Percentiles rank a stretch among this genome's conserved stretches.
Conservation (phyloP, 1,284 basidiomycete species). For the Papiliotrema laurentii region DNA sequence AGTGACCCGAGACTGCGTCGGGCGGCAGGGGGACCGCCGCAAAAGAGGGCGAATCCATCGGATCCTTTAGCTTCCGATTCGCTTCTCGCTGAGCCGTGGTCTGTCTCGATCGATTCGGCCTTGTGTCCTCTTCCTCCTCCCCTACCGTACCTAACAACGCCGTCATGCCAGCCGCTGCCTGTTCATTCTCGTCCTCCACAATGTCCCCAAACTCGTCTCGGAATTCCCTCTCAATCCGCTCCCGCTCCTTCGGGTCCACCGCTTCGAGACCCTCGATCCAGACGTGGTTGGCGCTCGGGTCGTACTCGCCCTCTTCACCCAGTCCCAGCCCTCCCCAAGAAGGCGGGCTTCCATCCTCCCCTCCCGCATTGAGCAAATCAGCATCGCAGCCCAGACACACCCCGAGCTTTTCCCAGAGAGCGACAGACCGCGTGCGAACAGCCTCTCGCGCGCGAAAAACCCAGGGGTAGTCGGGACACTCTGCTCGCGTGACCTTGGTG, state of each 20-base stretch:
- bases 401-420: conserved; percentile 46
- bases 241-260: conserved; percentile 23
- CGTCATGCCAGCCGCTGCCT: conserved; percentile 28
- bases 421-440: conserved; percentile 31
- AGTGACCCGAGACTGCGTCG: neutral
- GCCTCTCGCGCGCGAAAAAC: conserved; percentile 36
- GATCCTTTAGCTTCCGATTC: conserved; percentile 9
- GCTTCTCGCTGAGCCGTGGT: conserved; percentile 25
- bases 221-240: conserved; percentile 19
- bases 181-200: conserved; percentile 28
- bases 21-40: neutral
- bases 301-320: conserved; percentile 35
- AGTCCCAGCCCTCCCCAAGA: conserved; percentile 41
- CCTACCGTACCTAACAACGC: conserved; percentile 37
- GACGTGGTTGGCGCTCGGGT: conserved; percentile 29
- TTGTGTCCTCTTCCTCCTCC: conserved; percentile 22
- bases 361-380: conserved; percentile 42
- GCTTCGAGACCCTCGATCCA: conserved; percentile 40
- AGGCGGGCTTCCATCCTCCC: conserved; percentile 33
- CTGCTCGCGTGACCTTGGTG: conserved; percentile 23
- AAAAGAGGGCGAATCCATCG: neutral
- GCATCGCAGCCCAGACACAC: conserved; percentile 45
- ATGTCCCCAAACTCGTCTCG: conserved; percentile 29
- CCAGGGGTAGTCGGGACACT: conserved; percentile 44
- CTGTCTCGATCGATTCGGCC: neutral